These are phyloP conservation scores for Aspergillus hortae DNA, from an alignment of 2,329 filamentous ascomycete species.

Conservation along the genomic window DNA sequence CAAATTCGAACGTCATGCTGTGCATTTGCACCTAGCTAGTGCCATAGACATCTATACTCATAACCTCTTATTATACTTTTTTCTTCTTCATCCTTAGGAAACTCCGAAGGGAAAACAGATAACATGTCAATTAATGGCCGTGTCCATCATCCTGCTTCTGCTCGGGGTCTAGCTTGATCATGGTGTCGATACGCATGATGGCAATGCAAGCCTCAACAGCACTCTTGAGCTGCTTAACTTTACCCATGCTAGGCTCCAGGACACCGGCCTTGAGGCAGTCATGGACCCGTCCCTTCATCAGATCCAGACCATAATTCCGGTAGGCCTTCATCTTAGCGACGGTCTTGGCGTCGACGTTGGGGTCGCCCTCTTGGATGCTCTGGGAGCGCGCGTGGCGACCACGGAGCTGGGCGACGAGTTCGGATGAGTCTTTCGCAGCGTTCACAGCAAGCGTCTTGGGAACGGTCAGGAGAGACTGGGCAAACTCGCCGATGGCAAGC, in stretches of 20 bases:
- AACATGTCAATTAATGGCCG: slow-evolving; percentile 59
- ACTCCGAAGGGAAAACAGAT: slow-evolving; percentile 6
- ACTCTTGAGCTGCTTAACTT: slow-evolving; percentile 96
- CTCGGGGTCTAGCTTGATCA: slow-evolving; percentile 97
- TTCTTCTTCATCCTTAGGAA: slow-evolving; percentile 12
- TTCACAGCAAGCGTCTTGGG: slow-evolving; percentile 97
- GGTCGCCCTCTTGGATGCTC: slow-evolving; percentile 79
- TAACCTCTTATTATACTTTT: slow-evolving; percentile 19
- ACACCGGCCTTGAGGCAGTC: slow-evolving; percentile 95
- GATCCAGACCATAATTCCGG: slow-evolving; percentile 95
- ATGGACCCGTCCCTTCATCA: slow-evolving; percentile 82
- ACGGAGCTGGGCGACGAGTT: slow-evolving; percentile 91
- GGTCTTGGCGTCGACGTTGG: slow-evolving; percentile 76
- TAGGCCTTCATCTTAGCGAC: slow-evolving; percentile 93
- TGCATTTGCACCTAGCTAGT: not conserved
- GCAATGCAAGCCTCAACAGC: slow-evolving; percentile 97
- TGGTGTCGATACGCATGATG: slow-evolving; percentile 98
- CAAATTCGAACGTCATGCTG: not conserved
- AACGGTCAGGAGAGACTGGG: slow-evolving; percentile 87
- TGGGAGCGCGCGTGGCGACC: slow-evolving; percentile 92
- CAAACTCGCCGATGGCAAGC: slow-evolving; percentile 95
- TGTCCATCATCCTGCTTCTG: slow-evolving; percentile 78
- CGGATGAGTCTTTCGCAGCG: slow-evolving; percentile 91
- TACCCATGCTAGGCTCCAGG: slow-evolving; percentile 95
- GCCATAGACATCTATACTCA: slow-evolving; percentile 11